These are phyloP conservation scores for Claviceps monticola DNA, from an alignment of 2,329 filamentous ascomycete genomes.

Conservation along the genomic window DNA sequence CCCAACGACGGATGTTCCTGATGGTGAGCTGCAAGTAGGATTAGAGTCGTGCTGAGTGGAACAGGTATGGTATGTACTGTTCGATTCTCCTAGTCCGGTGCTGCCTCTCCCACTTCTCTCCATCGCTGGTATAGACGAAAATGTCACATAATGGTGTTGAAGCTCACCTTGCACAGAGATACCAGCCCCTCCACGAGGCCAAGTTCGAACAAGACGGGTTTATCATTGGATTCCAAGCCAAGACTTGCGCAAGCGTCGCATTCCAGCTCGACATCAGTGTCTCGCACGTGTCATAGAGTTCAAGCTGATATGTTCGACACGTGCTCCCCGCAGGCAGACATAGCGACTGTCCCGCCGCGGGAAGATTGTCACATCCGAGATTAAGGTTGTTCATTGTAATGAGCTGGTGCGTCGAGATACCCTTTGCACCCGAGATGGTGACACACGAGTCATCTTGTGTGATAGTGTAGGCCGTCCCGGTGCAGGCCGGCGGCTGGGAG, in stretches of 20 bases:
- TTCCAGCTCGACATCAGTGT: neutral
- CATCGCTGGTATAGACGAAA: too few relatives aligned
- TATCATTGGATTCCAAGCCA: neutral
- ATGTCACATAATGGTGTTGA: too few relatives aligned
- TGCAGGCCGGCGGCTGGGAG: neutral
- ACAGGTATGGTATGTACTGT: too few relatives aligned
- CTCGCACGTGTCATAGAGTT: neutral
- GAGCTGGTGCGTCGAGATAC: neutral
- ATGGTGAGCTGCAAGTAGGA: neutral
- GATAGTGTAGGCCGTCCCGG: neutral
- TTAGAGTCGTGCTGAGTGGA: neutral
- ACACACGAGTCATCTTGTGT: neutral
- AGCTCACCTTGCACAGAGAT: neutral
- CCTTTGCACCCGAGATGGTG: neutral
- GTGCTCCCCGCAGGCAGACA: neutral
- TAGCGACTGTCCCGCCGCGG: neutral
- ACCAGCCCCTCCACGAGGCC: neutral
- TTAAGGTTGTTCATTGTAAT: neutral
- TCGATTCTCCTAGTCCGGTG: too few relatives aligned
- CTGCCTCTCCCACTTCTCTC: too few relatives aligned
- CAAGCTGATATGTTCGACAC: neutral
- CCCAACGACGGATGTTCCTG: neutral
- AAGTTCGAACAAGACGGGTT: neutral
- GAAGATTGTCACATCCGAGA: conserved; percentile 1
- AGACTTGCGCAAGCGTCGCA: neutral